Base-by-base conservation (phyloP, 2,329 filamentous ascomycete genomes). In the Alternaria solani region DNA sequence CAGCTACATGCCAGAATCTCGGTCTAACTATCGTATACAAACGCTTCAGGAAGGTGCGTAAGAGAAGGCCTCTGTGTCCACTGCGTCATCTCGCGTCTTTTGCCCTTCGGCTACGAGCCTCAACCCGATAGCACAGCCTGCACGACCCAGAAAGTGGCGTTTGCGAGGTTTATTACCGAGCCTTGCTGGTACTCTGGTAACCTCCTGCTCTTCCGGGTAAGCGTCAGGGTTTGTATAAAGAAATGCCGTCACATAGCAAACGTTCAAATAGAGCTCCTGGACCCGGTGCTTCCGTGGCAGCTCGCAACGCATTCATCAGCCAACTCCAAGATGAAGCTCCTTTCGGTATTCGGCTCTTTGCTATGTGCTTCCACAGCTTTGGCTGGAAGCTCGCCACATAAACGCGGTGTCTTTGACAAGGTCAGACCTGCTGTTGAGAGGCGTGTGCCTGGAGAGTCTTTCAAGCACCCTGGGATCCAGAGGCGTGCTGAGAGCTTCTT, bases 401-500 rank as follows among this genome's bases (percentile, higher is more conserved):
- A 71, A 59, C 68, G 61, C 41, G 68, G 66, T 68, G 69, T 67
- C 51, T 75, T 73, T 57, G 61, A 71, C 57, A 71, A 69, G 53
- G 64, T 57, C 12, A 68, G 62, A 59, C 68, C 70, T 32, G 55
- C 67, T 5, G 46, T 78, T 5, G 76, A 78, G 57, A 77, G 64
- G 53, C 69, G 67, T 30, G 60, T 66, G 4, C 60, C 68, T 4
- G 68, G 66, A 34, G 59, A 74, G 59, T 65, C 67, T 0, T 78
- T 78, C 62, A 65, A 69, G 55, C 60, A 77, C 43, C 70, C 74
- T 2, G 70, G 73, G 49, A 66, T 79, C 30, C 71, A 74, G 55
- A 78, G 73, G 65, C 69, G 77, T 18, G 76, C 76, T 1, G 65
- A 70, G 12, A 68, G 67, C 39, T 71, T 66, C 26, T 77, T 73